Evolutionary conservation across 2,329 filamentous ascomycete genomes (phyloP).

Genomic region (Pyrenophora graminea): DNA sequence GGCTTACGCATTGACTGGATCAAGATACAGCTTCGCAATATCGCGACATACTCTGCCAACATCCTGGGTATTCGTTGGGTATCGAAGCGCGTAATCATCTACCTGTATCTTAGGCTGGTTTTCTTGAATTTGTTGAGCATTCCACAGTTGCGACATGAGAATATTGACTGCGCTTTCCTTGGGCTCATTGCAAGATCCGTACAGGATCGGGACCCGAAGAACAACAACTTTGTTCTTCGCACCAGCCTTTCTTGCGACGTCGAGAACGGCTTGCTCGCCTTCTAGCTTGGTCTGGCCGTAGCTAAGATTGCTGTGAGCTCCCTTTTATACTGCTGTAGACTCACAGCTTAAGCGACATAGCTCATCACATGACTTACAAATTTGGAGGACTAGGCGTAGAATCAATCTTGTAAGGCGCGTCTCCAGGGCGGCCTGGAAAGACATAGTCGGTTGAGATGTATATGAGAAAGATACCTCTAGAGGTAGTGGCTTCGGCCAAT

Average conservation of each 20-base stretch:
- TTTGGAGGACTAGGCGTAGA: conserved; percentile 73
- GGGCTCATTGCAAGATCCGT: conserved; percentile 69
- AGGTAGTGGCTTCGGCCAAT: conserved; percentile 69
- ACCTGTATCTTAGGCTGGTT: conserved; percentile 65
- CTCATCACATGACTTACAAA: conserved; percentile 45
- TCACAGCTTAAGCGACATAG: too few species aligned
- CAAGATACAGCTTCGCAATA: conserved; percentile 67
- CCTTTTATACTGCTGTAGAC: too few species aligned
- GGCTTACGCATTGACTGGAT: conserved; percentile 35
- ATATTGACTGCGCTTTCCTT: conserved; percentile 83
- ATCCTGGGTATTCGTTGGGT: conserved; percentile 88
- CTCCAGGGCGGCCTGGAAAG: conserved; percentile 72
- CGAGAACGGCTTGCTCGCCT: conserved; percentile 72
- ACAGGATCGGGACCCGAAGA: conserved; percentile 80
- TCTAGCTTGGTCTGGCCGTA: conserved; percentile 77
- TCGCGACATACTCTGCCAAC: conserved; percentile 79
- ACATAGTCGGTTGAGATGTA: conserved; percentile 87
- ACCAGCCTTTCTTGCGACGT: conserved; percentile 51
- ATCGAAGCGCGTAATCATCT: conserved; percentile 84
- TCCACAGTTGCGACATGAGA: conserved; percentile 76
- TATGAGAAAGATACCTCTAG: conserved; percentile 66
- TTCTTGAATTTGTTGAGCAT: conserved; percentile 63
- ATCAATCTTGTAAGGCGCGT: conserved; percentile 77
- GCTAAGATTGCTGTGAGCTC: conserved; percentile 7
- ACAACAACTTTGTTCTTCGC: conserved; percentile 56